Conservation (phyloP, 306 rosid genomes). For the Trifolium fragiferum region DNA sequence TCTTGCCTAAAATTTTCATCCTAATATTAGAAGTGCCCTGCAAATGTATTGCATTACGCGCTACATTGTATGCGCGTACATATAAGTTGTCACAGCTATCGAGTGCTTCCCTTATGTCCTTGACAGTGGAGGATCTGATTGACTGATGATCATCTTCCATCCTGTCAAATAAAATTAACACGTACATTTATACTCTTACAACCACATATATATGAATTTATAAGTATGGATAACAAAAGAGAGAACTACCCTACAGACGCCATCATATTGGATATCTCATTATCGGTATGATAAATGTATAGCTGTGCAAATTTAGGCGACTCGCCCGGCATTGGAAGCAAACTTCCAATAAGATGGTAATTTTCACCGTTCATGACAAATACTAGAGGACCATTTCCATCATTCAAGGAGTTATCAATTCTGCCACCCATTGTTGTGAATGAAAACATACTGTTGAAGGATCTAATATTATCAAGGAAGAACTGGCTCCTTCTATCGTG, state of each 20-base stretch:
- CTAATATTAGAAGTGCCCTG: not conserved
- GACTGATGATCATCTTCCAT: too few species aligned
- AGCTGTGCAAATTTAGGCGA: not conserved
- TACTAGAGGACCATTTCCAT: not conserved
- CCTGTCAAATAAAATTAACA: too few species aligned
- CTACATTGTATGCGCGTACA: not conserved
- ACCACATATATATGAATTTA: too few species aligned
- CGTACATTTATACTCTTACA: too few species aligned
- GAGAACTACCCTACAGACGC: not conserved
- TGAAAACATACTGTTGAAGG: not conserved
- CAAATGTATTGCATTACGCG: too few species aligned
- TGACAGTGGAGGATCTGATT: too few species aligned
- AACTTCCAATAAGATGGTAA: not conserved
- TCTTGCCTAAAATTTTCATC: not conserved
- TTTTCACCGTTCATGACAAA: not conserved
- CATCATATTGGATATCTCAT: not conserved
- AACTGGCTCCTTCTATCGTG: too few species aligned
- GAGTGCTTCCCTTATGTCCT: too few species aligned
- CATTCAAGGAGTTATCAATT: not conserved
- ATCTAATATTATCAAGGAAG: not conserved
- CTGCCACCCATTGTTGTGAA: not conserved
- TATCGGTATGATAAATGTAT: not conserved
- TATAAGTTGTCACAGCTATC: not conserved
- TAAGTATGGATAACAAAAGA: too few species aligned
- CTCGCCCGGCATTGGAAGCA: not conserved